phyloP scores from a whole-genome alignment of 2,329 filamentous ascomycete species.

The Botrytis sinoallii region DNA sequence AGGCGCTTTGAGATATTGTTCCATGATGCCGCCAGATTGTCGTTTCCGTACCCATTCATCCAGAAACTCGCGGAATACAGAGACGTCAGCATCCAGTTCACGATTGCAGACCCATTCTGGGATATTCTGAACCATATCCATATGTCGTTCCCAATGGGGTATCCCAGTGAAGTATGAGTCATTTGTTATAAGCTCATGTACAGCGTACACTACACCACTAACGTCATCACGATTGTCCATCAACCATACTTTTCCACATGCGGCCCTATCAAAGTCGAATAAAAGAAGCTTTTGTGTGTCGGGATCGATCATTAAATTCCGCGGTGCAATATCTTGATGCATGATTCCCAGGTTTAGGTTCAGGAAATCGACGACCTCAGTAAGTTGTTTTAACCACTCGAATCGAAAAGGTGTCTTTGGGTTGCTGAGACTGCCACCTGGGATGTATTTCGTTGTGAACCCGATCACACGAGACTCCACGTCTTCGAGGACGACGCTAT shows the following conservation, averaged over 20 bases:
- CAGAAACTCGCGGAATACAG: neutral
- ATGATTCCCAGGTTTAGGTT: constrained; percentile 41
- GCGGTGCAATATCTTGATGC: constrained; percentile 42
- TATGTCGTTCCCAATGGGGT: constrained; percentile 20
- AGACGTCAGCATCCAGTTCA: constrained; percentile 15
- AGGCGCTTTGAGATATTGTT: neutral
- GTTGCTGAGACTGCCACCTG: neutral
- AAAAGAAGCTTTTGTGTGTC: constrained; percentile 38
- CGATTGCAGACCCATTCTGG: constrained; percentile 23
- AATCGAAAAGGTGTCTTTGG: constrained; percentile 38
- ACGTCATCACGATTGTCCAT: constrained; percentile 32
- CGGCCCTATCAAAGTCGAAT: constrained; percentile 38
- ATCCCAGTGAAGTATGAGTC: constrained; percentile 19
- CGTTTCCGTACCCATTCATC: neutral
- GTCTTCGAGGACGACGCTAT: neutral
- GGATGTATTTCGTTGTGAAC: neutral
- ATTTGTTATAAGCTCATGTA: constrained; percentile 27
- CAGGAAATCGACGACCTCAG: constrained; percentile 40
- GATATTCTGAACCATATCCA: constrained; percentile 29
- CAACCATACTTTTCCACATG: constrained; percentile 12
- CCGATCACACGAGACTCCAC: constrained; percentile 1
- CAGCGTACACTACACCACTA: constrained; percentile 26
- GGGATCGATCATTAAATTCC: constrained; percentile 41
- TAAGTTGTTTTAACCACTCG: constrained; percentile 41
- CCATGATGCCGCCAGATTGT: neutral